These are phyloP conservation scores for Stephanodiscus triporus DNA, from an alignment of 108 stramenopile species.

Conservation along the genomic window DNA sequence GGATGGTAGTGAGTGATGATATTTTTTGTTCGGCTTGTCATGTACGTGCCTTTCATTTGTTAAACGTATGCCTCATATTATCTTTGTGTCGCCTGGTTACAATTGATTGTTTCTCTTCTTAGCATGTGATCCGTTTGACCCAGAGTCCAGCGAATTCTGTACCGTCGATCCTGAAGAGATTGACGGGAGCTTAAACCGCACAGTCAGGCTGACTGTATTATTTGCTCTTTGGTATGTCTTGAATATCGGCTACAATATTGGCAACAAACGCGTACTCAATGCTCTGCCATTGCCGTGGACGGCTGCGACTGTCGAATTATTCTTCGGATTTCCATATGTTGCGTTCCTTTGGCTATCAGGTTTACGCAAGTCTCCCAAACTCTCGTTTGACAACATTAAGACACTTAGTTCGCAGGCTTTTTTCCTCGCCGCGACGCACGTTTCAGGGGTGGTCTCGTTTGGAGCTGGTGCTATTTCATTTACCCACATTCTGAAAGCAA, in stretches of 20 bases:
- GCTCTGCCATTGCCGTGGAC: slow-evolving; percentile 38
- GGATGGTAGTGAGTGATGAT: neutral
- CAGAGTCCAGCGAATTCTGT: neutral
- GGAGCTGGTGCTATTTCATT: slow-evolving; percentile 80
- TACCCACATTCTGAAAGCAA: slow-evolving; percentile 80
- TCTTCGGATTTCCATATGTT: slow-evolving; percentile 53
- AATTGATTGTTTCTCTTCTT: neutral
- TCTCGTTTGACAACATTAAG: slow-evolving; percentile 14
- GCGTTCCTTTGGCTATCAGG: slow-evolving; percentile 50
- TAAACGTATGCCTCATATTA: too few relatives aligned
- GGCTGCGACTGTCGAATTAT: slow-evolving; percentile 23
- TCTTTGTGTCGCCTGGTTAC: neutral
- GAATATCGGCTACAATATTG: slow-evolving; percentile 73
- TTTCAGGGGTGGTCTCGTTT: slow-evolving; percentile 66
- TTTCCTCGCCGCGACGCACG: slow-evolving; percentile 62
- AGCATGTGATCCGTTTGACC: slow-evolving; percentile 2
- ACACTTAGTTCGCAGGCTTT: slow-evolving; percentile 54
- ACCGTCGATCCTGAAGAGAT: slow-evolving; percentile 2
- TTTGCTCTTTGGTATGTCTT: slow-evolving; percentile 73
- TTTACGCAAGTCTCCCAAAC: slow-evolving; percentile 47
- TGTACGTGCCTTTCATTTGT: too few relatives aligned
- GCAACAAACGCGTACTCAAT: slow-evolving; percentile 59
- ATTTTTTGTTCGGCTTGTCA: neutral
- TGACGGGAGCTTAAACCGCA: slow-evolving; percentile 10
- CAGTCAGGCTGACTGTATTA: slow-evolving; percentile 13